Base-by-base conservation (phyloP, 2,329 filamentous ascomycete species). In the Ophiosphaerella korrae region DNA sequence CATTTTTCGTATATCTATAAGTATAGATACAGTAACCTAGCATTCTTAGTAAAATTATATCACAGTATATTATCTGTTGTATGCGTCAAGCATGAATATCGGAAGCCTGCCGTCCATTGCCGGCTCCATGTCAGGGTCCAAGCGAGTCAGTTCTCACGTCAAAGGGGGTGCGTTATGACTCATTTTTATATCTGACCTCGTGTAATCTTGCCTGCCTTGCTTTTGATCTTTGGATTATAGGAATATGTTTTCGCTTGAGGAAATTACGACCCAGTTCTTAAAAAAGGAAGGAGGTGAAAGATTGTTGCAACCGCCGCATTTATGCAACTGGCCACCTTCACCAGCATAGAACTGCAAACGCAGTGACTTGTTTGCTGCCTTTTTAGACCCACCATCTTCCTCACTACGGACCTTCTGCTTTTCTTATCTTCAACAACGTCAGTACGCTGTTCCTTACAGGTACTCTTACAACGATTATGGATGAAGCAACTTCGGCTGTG, bases 131-230 rank as follows among this genome's bases (percentile, higher is more conserved):
- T 48, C 59, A 61, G 55, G 62, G 59, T 55, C 53, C 48, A 33
- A 16, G 14, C 53, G 60, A 66, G 57, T 64, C 63, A 63, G 46
- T 26, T 21, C 35, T n/a, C 21, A 43, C 24, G 26, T 16, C 37
- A 36, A 53, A n/a, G n/a, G 57, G 44, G 32, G 31, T 41, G 29
- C n/a, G 39, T 7, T 32, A 26, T 48, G 49, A 55, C n/a, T 57
- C 52, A 38, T 24, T 12, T n/a, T 16, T 23, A 31, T 40, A 13
- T 14, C 9, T 7, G 9, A 3, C 26, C 8, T 29, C 6, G 11
- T 29, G 26, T 29, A 11, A 29, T 29, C 8, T 29, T 29, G 26
- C 3, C 21, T 32, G 26, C 31, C 18, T 7, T 37, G 6, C 3
- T 12, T 31, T 29, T 42, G 13, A 3, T 33, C 16, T 29, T 4